Evolutionary conservation across 768 basidiomycete species (phyloP).

Genomic region (Serendipita sp.): DNA sequence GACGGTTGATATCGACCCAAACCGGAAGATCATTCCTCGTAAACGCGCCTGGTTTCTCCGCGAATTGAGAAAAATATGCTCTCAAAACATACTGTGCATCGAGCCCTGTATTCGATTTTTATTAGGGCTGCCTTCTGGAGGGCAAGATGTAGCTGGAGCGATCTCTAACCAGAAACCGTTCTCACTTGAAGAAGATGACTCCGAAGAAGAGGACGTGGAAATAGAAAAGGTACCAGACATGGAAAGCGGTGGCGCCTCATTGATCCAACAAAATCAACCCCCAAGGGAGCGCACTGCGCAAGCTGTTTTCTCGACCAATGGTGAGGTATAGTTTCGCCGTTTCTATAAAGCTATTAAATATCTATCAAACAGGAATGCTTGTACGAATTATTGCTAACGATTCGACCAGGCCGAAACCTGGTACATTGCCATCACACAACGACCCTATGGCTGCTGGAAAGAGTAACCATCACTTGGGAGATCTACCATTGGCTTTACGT

Average conservation of each 20-base stretch:
- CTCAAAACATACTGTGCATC: constrained; percentile 63
- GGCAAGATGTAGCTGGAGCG: neutral
- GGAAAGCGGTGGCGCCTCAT: neutral
- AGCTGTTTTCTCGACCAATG: neutral
- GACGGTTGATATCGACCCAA: constrained; percentile 67
- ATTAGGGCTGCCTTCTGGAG: constrained; percentile 34
- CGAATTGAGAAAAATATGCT: constrained; percentile 53
- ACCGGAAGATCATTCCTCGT: constrained; percentile 59
- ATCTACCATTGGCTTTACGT: constrained; percentile 1
- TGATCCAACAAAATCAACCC: constrained; percentile 5
- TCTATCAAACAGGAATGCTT: neutral
- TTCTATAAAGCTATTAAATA: neutral
- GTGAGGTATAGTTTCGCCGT: neutral
- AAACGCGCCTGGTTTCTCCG: constrained; percentile 66
- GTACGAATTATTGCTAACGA: neutral
- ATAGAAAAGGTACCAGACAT: constrained; percentile 1
- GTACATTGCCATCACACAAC: neutral
- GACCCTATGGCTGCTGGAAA: neutral
- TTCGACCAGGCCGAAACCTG: neutral
- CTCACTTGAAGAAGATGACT: neutral
- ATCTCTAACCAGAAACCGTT: neutral
- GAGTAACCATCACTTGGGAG: neutral
- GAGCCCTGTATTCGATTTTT: constrained; percentile 73
- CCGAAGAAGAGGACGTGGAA: neutral
- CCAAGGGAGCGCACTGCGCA: neutral